phyloP scores from a whole-genome alignment of 768 basidiomycete genomes.

The Mrakia hoshinonis region DNA sequence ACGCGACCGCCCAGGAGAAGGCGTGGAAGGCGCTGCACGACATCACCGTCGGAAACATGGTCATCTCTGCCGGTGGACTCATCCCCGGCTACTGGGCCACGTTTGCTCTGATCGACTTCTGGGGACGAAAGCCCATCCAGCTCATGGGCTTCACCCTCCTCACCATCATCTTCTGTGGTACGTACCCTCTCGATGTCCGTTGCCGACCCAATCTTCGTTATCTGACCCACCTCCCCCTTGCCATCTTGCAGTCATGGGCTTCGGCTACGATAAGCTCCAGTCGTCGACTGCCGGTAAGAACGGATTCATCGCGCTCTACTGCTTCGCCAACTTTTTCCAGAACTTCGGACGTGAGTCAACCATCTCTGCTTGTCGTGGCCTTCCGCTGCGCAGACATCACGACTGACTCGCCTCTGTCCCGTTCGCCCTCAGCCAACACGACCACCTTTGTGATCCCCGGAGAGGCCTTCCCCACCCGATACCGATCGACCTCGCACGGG shows the following conservation, averaged over 20 bases:
- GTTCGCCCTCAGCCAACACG: conserved; percentile 30
- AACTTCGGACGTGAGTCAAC: conserved; percentile 33
- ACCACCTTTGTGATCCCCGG: conserved; percentile 42
- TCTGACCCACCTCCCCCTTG: not conserved
- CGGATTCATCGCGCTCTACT: conserved; percentile 40
- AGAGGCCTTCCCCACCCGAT: conserved; percentile 42
- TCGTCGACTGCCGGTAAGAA: conserved; percentile 36
- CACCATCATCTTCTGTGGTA: conserved; percentile 35
- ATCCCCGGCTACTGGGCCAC: conserved; percentile 42
- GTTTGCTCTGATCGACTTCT: conserved; percentile 43
- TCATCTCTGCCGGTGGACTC: conserved; percentile 41
- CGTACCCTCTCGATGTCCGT: conserved; percentile 20
- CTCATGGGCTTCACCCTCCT: conserved; percentile 39
- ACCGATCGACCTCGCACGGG: conserved; percentile 42
- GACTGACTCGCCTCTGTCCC: not conserved
- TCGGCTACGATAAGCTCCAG: conserved; percentile 39
- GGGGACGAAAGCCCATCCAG: conserved; percentile 72
- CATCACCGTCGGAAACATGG: conserved; percentile 40
- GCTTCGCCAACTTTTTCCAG: conserved; percentile 43
- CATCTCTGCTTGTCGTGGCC: too few species aligned
- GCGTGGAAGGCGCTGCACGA: conserved; percentile 39
- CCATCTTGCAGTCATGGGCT: conserved; percentile 35
- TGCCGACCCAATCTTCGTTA: too few species aligned
- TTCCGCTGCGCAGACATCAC: too few species aligned
- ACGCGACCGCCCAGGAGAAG: conserved; percentile 31